Evolutionary conservation across 1,284 basidiomycete species (phyloP), one percentile per base, ranked within the genome.

Genomic region (Ganoderma boninense): DNA sequence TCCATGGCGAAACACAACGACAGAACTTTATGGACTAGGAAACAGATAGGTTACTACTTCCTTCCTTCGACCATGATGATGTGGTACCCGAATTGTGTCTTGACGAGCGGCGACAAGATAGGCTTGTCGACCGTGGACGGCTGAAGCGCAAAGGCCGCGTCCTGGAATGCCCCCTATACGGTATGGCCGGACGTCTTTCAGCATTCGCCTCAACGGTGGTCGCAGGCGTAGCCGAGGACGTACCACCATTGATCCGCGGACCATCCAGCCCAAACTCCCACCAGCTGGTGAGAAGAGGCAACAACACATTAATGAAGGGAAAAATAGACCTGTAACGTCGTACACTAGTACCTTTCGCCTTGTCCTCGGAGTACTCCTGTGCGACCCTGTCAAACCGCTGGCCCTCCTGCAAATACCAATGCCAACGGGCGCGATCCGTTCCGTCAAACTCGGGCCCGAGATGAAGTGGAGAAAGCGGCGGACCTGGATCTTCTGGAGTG

Each of bases 31-130:
- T 54, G 23, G 20, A 5, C 23, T 23, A 8, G 4, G 26, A 26
- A 42, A 43, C 16, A 26, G 40, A 43, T n/a, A n/a, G 13, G 18
- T 86, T 79, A 94, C 69, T 92, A 94, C 69, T 92, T 88, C 63
- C 93, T 87, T 23, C 92, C 92, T 82, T 95, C 93, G 4, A 95
- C 93, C 92, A 95, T 94, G 79, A 95, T 94, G 75, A 95, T 90
- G 78, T 95, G 94, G 79, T 95, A 95, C n/a, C 94, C 94, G 78
- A 91, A 91, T 70, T 87, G 89, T 2, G 94, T 95, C 82, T 94
- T 95, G 49, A 95, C 90, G 60, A 95, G 86, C 11, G 89, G 81
- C 5, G 93, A 92, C 20, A 89, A 77, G 65, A 87, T 82, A 2
- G 93, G 93, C 73, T 93, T 94, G 80, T 94, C 93, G 70, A 93